Evolutionary conservation across 2,329 filamentous ascomycete genomes (phyloP).

Genomic region (Aspergillus sojae): DNA sequence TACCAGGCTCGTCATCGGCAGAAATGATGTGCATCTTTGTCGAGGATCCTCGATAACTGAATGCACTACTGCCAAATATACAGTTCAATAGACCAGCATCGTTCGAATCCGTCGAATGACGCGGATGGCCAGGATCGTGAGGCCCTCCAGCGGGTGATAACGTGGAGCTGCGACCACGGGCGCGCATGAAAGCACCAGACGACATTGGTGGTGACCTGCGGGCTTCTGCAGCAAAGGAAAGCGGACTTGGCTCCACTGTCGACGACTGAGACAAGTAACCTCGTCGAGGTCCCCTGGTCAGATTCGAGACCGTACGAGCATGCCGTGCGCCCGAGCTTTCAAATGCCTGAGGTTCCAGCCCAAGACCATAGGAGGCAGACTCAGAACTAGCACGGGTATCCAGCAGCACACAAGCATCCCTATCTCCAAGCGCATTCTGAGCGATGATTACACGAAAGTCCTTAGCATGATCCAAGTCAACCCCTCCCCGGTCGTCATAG

Average conservation of each 20-base stretch:
- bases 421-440: conserved; percentile 51
- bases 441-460: conserved; percentile 52
- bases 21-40: conserved; percentile 63
- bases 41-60: conserved; percentile 60
- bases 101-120: conserved; percentile 50
- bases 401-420: conserved; percentile 50
- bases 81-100: conserved; percentile 59
- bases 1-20: conserved; percentile 38
- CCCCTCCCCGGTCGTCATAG: conserved; percentile 51
- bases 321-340: conserved; percentile 36
- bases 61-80: conserved; percentile 62
- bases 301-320: conserved; percentile 41
- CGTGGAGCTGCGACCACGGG: conserved; percentile 50
- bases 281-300: conserved; percentile 39
- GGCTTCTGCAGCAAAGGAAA: conserved; percentile 35
- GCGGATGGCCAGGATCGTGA: conserved; percentile 39
- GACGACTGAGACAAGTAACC: conserved; percentile 38
- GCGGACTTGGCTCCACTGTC: conserved; percentile 36
- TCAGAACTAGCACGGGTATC: conserved; percentile 42
- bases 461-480: conserved; percentile 47
- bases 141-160: conserved; percentile 38
- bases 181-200: conserved; percentile 44
- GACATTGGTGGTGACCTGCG: conserved; percentile 35
- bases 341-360: conserved; percentile 36
- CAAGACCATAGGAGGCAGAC: conserved; percentile 35